Evolutionary conservation across 495 filamentous ascomycete species (phyloP).

Genomic region (Penicillium canescens): DNA sequence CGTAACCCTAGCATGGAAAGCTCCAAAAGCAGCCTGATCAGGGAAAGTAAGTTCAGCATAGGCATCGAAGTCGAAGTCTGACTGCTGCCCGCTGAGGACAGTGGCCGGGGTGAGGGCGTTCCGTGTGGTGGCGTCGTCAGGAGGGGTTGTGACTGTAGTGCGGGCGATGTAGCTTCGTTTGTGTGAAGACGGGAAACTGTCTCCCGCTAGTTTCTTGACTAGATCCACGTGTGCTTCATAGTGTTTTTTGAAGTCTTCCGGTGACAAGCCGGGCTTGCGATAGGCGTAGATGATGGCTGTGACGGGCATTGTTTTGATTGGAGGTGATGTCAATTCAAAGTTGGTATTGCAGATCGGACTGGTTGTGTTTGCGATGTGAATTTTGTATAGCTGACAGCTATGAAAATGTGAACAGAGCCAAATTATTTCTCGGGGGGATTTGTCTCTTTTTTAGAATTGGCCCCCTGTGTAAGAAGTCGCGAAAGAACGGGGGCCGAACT

Average conservation of each 20-base stretch:
- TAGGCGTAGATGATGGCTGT: constrained; percentile 18
- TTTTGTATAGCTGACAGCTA: not conserved
- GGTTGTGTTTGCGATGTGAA: too few relatives aligned
- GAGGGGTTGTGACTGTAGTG: constrained; percentile 8
- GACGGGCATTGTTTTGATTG: constrained; percentile 14
- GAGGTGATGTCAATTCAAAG: not conserved
- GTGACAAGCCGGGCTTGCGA: constrained; percentile 22
- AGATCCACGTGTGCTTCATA: constrained; percentile 23
- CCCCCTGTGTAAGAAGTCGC: too few relatives aligned
- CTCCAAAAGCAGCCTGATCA: constrained; percentile 29
- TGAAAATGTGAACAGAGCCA: not conserved
- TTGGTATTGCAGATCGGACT: not conserved
- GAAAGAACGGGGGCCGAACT: too few relatives aligned
- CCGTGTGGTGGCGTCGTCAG: constrained; percentile 12
- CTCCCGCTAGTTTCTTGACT: constrained; percentile 14
- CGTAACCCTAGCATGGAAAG: constrained; percentile 25
- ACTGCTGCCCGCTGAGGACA: constrained; percentile 33
- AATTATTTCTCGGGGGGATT: not conserved
- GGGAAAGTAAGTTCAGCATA: constrained; percentile 35
- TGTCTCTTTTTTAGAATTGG: too few relatives aligned
- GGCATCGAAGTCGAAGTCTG: constrained; percentile 41
- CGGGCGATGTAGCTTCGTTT: constrained; percentile 25
- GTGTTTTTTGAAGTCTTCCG: constrained; percentile 21
- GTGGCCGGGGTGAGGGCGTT: constrained; percentile 30
- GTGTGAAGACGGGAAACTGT: constrained; percentile 21